A percentile compares a stretch with the other conserved stretches of the same genome.
Conservation (phyloP, 805 yeast genomes). For the Yamadazyma paraphyllophila region DNA sequence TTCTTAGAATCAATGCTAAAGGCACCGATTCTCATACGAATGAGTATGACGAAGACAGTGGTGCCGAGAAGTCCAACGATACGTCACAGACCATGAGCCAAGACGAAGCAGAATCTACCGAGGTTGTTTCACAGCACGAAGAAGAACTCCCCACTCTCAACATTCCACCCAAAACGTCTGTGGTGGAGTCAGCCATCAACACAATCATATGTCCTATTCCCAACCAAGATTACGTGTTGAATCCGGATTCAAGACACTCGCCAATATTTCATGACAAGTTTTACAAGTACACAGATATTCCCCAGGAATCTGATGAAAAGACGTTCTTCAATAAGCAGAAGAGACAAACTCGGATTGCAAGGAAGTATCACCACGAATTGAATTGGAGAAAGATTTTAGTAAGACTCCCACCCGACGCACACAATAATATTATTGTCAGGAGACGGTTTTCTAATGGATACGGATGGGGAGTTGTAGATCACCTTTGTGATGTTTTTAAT, state of each 20-base stretch:
- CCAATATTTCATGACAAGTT: conserved; percentile 44
- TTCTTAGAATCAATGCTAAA: conserved; percentile 22
- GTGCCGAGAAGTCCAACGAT: conserved; percentile 8
- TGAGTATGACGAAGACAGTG: conserved; percentile 14
- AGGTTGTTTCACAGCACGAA: conserved; percentile 9
- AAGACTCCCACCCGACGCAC: conserved; percentile 45
- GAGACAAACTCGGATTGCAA: conserved; percentile 42
- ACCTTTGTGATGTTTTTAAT: conserved; percentile 26
- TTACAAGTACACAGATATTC: conserved; percentile 33
- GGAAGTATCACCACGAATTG: conserved; percentile 37
- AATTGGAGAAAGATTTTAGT: conserved; percentile 47
- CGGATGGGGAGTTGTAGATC: conserved; percentile 48
- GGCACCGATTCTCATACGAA: conserved; percentile 16
- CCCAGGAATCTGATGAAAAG: conserved; percentile 14
- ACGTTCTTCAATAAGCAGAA: conserved; percentile 25
- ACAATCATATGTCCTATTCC: conserved; percentile 42
- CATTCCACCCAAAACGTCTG: conserved; percentile 46
- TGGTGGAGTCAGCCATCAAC: conserved; percentile 41
- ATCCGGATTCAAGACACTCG: conserved; percentile 33
- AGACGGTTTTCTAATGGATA: conserved; percentile 44
- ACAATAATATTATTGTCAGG: conserved; percentile 43
- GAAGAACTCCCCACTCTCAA: conserved; percentile 22
- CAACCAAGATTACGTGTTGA: conserved; percentile 26
- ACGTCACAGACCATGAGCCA: conserved; percentile 10
- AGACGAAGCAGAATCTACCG: conserved; percentile 14